Evolutionary conservation across 2,329 filamentous ascomycete species (phyloP).

Genomic region (Bisporella sp.): DNA sequence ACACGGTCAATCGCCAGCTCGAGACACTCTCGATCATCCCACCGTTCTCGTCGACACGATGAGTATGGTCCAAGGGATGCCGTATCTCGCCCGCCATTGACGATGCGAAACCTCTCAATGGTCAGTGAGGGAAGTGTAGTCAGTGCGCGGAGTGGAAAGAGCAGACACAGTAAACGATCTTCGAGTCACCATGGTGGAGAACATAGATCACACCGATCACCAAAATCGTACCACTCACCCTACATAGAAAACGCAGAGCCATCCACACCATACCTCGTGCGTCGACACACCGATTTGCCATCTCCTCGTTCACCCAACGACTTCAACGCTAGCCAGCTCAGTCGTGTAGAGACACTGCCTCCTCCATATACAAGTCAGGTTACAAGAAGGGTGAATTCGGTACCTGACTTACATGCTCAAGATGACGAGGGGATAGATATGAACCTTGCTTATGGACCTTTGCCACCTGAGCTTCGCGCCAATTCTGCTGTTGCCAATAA

Average conservation of each 20-base stretch:
- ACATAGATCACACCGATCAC: constrained; percentile 8
- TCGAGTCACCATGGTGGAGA: constrained; percentile 13
- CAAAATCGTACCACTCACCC: constrained; percentile 13
- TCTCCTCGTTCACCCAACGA: not conserved
- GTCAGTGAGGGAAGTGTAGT: constrained; percentile 18
- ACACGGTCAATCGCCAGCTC: constrained; percentile 34
- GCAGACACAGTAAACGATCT: constrained; percentile 15
- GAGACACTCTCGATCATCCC: constrained; percentile 22
- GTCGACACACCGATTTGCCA: constrained; percentile 23
- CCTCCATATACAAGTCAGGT: constrained; percentile 11
- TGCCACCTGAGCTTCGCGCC: constrained; percentile 57
- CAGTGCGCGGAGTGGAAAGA: constrained; percentile 3
- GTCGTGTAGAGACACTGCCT: constrained; percentile 10
- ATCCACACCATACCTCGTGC: constrained; percentile 12
- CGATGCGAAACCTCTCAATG: constrained; percentile 17
- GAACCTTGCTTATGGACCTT: constrained; percentile 83
- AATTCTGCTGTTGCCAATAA: constrained; percentile 9
- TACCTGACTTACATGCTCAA: constrained; percentile 18
- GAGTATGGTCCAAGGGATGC: not conserved
- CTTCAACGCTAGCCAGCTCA: constrained; percentile 4
- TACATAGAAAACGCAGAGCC: constrained; percentile 16
- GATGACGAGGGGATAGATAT: constrained; percentile 61
- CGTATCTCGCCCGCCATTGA: constrained; percentile 18
- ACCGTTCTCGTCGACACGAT: constrained; percentile 7
- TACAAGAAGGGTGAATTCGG: constrained; percentile 6